phyloP scores from a whole-genome alignment of 176 grass and related monocot species.

The Lolium rigidum region DNA sequence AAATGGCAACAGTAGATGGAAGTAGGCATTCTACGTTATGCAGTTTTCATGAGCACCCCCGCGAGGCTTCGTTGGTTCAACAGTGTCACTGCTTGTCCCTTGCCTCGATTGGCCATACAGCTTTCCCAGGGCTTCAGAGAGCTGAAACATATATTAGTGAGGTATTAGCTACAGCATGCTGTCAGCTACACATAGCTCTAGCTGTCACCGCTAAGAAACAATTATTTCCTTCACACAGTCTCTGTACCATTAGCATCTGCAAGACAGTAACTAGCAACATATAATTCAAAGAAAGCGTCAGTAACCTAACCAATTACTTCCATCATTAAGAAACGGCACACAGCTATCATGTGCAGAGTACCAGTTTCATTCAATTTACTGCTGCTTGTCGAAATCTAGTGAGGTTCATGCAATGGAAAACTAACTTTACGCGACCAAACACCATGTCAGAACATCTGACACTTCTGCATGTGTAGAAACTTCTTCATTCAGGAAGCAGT shows the following conservation, averaged over 20 bases:
- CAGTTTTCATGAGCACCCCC: conserved; percentile 96
- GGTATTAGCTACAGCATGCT: conserved; percentile 13
- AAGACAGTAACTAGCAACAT: not conserved
- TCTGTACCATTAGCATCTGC: not conserved
- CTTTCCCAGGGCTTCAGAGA: conserved; percentile 98
- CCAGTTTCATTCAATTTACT: not conserved
- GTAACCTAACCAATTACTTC: not conserved
- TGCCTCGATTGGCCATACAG: conserved; percentile 92
- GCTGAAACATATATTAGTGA: conserved; percentile 54
- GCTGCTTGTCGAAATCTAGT: not conserved
- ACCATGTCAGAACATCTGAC: not conserved
- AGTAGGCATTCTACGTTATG: conserved; percentile 69
- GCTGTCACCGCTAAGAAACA: not conserved
- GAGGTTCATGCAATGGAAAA: not conserved
- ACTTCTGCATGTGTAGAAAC: not conserved
- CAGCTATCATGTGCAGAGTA: not conserved
- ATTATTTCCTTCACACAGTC: not conserved
- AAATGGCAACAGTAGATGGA: not conserved
- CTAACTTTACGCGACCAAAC: not conserved
- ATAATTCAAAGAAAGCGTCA: not conserved
- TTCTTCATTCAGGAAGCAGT: conserved; percentile 16
- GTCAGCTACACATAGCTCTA: not conserved
- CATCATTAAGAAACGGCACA: not conserved
- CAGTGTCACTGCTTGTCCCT: conserved; percentile 62
- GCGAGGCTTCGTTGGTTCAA: conserved; percentile 77